Evolutionary conservation across 192 early-diverging fungal genomes (phyloP), one percentile per base, ranked within the genome.

Genomic region (Umbelopsis sp.): DNA sequence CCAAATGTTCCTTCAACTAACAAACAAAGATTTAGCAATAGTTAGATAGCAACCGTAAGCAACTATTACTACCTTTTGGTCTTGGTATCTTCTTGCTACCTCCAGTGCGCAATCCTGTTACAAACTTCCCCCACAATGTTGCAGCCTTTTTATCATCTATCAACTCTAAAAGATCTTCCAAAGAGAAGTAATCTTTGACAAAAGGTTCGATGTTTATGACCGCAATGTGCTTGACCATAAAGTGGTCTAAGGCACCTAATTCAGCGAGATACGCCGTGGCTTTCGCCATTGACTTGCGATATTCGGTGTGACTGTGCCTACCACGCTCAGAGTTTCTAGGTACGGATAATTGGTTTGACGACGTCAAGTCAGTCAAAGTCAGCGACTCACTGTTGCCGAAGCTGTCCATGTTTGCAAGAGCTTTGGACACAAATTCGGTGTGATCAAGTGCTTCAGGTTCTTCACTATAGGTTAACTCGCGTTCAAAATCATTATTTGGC

Each of bases 201-300:
- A 91, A 76, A 9, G 84, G 86, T 16, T 93, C 85, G 69, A 98
- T 78, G 16, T 86, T 84, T 41, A 90, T 77, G 1, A 94, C 91
- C 13, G 95, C 97, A 35, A 93, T 81, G 53, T 96, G 94, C 50
- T 92, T 89, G 22, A 94, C 90, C 41, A 91, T 91, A 78, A 96
- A 90, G 50, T 89, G 84, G 69, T 93, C 91, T n/a, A 96, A 78
- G 8, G 91, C 92, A 16, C 88, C 87, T 10, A 93, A 71, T 66
- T 95, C 93, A 9, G 81, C 79, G 13, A 91, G 70, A 69, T 85
- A 88, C 27, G 37, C 41, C 23, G 41, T 49, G 1, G 41, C 35
- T 58, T 53, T 61, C 58, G 73, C 76, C 76, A 70, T 67, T 67
- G 18, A 78, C 49, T 58, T 78, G 68, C 25, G 21, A 35, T 61